Conservation (phyloP, 202 grass and related monocot genomes). For the Eragrostis tef region DNA sequence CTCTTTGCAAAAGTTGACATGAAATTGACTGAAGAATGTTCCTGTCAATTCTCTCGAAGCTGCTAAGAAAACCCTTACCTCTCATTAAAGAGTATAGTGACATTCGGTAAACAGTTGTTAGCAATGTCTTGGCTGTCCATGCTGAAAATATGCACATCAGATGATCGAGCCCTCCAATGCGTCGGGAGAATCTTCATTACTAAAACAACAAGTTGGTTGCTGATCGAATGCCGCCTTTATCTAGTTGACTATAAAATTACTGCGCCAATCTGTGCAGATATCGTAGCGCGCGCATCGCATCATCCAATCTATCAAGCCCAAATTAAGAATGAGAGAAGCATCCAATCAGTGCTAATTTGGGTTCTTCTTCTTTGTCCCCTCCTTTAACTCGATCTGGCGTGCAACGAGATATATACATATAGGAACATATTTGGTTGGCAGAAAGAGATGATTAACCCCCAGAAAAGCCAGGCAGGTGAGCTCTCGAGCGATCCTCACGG, state of each 20-base stretch:
- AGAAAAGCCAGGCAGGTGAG: not conserved
- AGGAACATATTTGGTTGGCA: not conserved
- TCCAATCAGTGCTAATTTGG: not conserved
- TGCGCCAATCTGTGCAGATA: not conserved
- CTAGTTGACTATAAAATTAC: slow-evolving; percentile 25
- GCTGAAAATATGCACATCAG: not conserved
- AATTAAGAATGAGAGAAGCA: not conserved
- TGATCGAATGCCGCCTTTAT: slow-evolving; percentile 17
- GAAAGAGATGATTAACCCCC: not conserved
- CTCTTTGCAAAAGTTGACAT: not conserved
- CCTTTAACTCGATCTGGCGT: not conserved
- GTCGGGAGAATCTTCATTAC: slow-evolving; percentile 36
- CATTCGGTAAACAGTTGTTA: slow-evolving; percentile 10
- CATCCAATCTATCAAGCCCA: not conserved
- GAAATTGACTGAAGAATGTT: not conserved
- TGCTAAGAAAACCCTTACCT: not conserved
- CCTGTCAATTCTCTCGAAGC: not conserved
- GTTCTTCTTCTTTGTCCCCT: slow-evolving; percentile 18
- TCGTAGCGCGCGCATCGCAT: not conserved
- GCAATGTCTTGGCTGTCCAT: not conserved
- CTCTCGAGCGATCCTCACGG: not conserved
- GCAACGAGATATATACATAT: not conserved
- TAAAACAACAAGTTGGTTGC: slow-evolving; percentile 27
- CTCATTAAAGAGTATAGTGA: not conserved
- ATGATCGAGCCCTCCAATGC: slow-evolving; percentile 14